Evolutionary conservation across 2,329 filamentous ascomycete genomes (phyloP).

Genomic region (Tolypocladium nubicola): DNA sequence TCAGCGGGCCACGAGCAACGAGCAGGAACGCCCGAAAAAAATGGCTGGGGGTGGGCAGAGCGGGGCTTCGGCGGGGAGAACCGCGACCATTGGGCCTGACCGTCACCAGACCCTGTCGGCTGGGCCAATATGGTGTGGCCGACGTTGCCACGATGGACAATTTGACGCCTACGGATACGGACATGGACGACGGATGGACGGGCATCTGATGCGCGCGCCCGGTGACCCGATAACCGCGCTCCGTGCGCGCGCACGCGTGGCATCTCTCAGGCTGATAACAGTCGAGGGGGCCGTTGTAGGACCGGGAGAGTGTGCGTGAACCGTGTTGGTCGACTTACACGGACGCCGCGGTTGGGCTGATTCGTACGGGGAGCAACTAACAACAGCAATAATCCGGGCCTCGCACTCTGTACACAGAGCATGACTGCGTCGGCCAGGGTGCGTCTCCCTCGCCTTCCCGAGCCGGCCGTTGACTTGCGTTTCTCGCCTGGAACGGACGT

Average conservation of each 20-base stretch:
- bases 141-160: neutral
- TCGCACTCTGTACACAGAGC: neutral
- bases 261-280: neutral
- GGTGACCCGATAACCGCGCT: neutral
- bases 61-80: neutral
- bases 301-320: neutral
- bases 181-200: neutral
- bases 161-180: neutral
- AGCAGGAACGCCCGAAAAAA: neutral
- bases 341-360: neutral
- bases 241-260: neutral
- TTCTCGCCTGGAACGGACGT: neutral
- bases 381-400: too few species aligned
- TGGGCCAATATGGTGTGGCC: neutral
- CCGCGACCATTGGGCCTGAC: neutral
- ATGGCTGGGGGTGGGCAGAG: constrained; percentile 4
- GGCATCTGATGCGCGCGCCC: neutral
- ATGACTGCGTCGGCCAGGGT: neutral
- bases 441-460: neutral
- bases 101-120: constrained; percentile 2
- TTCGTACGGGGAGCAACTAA: neutral
- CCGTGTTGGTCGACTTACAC: neutral
- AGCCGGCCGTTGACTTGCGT: neutral
- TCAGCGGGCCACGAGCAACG: neutral
- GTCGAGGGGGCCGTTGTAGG: neutral